Percentiles rank a stretch among this genome's conserved stretches.
phyloP scores from a whole-genome alignment of 73 alveolate species.

The Paramecium octaurelia region DNA sequence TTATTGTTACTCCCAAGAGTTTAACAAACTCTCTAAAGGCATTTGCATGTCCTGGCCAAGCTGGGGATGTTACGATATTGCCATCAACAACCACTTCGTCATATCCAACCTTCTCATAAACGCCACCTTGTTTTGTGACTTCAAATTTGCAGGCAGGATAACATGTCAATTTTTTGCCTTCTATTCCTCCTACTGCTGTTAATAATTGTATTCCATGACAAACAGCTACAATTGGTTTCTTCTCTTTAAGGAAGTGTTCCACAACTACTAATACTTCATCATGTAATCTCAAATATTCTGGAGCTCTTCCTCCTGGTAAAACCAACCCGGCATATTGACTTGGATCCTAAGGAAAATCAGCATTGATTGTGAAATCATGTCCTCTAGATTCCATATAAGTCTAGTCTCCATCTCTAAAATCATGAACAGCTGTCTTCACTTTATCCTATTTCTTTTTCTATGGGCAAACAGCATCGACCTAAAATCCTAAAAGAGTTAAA shows the following conservation, averaged over 20 bases:
- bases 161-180: conserved; percentile 79
- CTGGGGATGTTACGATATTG: conserved; percentile 86
- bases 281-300: conserved; percentile 89
- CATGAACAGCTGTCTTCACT: conserved; percentile 92
- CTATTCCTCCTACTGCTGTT: conserved; percentile 80
- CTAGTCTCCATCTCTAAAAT: conserved; percentile 78
- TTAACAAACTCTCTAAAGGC: conserved; percentile 75
- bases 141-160: conserved; percentile 86
- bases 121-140: conserved; percentile 83
- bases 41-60: conserved; percentile 89
- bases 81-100: conserved; percentile 93
- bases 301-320: conserved; percentile 98
- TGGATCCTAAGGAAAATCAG: conserved; percentile 71
- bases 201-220: conserved; percentile 91
- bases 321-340: conserved; percentile 81
- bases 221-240: conserved; percentile 91
- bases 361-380: conserved; percentile 77
- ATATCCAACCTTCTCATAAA: conserved; percentile 66
- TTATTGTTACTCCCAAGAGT: conserved; percentile 75
- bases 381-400: conserved; percentile 87
- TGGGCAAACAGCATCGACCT: conserved; percentile 90
- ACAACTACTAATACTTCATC: conserved; percentile 76
- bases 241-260: conserved; percentile 74
- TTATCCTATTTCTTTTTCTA: conserved; percentile 81
- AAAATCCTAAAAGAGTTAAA: conserved; percentile 71